Conservation (phyloP, 768 basidiomycete genomes). For the Trametes gibbosa region DNA sequence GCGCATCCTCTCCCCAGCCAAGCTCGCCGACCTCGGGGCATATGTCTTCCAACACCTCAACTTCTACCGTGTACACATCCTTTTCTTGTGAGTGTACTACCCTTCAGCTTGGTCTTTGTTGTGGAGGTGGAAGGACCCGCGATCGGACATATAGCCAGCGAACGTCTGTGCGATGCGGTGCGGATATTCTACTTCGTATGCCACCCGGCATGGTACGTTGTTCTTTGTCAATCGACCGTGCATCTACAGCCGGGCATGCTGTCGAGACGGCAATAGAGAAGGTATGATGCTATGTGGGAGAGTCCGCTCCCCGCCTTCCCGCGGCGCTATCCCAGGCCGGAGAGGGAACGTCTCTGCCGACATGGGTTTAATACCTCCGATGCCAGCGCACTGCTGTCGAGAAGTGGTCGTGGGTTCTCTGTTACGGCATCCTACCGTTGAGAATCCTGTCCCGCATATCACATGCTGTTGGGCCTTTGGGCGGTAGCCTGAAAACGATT, state of each 20-base stretch:
- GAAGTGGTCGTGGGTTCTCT: not conserved
- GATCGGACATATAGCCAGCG: not conserved
- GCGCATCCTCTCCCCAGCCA: not conserved
- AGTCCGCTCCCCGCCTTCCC: no score
- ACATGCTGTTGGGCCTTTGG: not conserved
- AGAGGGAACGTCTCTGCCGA: no score
- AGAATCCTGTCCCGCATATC: not conserved
- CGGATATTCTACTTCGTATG: not conserved
- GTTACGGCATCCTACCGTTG: not conserved
- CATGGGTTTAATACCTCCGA: not conserved
- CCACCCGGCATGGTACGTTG: not conserved
- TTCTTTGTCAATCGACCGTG: not conserved
- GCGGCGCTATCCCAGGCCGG: not conserved
- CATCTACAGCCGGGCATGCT: not conserved
- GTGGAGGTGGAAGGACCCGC: not conserved
- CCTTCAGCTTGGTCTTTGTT: not conserved
- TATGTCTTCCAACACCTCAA: slow-evolving; percentile 35
- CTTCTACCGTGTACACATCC: slow-evolving; percentile 48
- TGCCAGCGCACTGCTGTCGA: not conserved
- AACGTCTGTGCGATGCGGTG: not conserved
- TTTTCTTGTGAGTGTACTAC: slow-evolving; percentile 37
- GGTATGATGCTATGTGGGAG: not conserved
- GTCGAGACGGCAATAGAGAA: not conserved
- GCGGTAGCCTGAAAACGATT: no score
- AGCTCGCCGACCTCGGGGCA: slow-evolving; percentile 1